phyloP scores from a whole-genome alignment of 2,329 filamentous ascomycete species.

The Thielaviopsis punctulata region DNA sequence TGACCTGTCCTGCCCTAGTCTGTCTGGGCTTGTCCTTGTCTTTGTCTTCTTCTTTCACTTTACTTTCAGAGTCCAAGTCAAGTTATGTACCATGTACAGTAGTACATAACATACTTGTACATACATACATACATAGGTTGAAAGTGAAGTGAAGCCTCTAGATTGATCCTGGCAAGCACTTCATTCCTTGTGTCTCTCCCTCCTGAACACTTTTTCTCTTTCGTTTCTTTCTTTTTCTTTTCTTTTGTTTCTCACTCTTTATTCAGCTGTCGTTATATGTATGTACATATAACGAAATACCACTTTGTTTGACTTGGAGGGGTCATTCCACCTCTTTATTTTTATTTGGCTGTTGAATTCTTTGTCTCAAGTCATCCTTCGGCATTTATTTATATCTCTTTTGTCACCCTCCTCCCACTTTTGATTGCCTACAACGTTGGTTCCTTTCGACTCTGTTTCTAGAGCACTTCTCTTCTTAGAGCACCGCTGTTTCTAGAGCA shows the following conservation, averaged over 20 bases:
- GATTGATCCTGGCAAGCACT: no score
- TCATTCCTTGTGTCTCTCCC: conserved; percentile 1
- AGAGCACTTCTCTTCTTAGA: neutral
- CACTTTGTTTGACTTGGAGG: neutral
- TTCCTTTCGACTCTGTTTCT: neutral
- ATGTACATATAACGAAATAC: neutral
- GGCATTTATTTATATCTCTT: neutral
- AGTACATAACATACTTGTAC: no score
- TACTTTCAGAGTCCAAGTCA: no score
- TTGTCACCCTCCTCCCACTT: neutral
- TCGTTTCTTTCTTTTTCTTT: neutral
- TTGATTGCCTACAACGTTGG: no score
- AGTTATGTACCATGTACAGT: no score
- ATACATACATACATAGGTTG: no score
- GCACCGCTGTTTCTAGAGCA: neutral
- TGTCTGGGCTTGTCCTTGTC: no score
- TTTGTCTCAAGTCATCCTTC: neutral
- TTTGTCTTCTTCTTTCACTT: no score
- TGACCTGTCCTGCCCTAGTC: no score
- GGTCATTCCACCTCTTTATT: neutral
- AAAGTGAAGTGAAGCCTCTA: no score
- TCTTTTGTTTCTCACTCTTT: neutral
- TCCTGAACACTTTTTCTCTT: neutral
- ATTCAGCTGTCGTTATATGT: neutral
- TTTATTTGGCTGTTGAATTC: neutral